Conservation (phyloP, 2,329 filamentous ascomycete species). For the Colletotrichum shisoi region DNA sequence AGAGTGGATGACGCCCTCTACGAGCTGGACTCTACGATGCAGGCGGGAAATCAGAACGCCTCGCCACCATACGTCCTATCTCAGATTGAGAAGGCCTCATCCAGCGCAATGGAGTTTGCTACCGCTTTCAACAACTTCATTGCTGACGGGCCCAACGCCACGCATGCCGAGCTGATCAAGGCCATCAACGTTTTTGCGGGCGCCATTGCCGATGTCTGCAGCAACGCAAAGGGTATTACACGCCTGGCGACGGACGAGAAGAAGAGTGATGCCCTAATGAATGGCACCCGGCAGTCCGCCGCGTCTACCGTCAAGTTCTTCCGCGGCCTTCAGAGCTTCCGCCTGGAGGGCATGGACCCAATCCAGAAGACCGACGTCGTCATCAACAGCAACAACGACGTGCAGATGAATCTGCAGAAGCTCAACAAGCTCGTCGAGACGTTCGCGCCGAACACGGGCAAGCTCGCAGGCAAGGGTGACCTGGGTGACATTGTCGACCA, state of each 20-base stretch:
- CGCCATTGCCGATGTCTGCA: constrained; percentile 90
- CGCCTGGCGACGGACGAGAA: constrained; percentile 95
- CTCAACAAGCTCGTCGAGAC: constrained; percentile 92
- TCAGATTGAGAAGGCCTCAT: constrained; percentile 95
- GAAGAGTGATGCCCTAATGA: constrained; percentile 86
- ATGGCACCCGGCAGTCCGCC: constrained; percentile 82
- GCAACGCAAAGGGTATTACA: constrained; percentile 94
- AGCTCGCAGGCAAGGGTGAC: constrained; percentile 82
- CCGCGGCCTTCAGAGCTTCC: constrained; percentile 90
- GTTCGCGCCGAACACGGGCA: constrained; percentile 86
- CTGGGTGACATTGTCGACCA: constrained; percentile 91
- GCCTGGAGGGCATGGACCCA: constrained; percentile 87
- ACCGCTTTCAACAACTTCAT: constrained; percentile 99
- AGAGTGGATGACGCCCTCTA: constrained; percentile 96
- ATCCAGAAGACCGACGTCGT: constrained; percentile 96
- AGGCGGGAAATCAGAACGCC: constrained; percentile 97
- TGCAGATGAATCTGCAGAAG: constrained; percentile 91
- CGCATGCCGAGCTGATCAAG: constrained; percentile 89
- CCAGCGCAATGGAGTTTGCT: constrained; percentile 94
- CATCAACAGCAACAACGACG: constrained; percentile 96
- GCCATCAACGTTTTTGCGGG: constrained; percentile 90
- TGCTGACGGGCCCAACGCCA: constrained; percentile 90
- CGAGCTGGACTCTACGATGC: constrained; percentile 96
- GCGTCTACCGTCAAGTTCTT: constrained; percentile 92
- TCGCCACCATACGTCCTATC: constrained; percentile 94